Base-by-base conservation (phyloP, 768 basidiomycete species). In the Tubosaeta sp. region DNA sequence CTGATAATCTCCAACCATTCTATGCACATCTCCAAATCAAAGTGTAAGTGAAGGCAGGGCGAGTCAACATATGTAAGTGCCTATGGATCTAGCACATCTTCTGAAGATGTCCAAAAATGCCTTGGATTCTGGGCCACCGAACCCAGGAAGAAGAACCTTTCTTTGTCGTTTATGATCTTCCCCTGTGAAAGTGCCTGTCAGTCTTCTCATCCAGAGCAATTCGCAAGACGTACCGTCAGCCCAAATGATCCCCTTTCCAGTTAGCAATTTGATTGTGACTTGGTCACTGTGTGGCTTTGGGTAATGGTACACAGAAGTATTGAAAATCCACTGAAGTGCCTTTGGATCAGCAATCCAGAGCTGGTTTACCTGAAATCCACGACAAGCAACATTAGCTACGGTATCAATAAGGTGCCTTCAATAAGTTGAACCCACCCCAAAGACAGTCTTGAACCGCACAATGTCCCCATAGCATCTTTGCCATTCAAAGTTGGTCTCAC, bases 91-190 rank as follows among this genome's bases (percentile, higher is more conserved):
- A 1, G 62, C 69, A 13, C 58, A 74, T 52, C 68, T 68, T 33
- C 65, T 71, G 65, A 83, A 82, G 44, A 81, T 67, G 26, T 72
- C 67, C 7, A 82, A 69, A 52, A 78, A 80, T 1, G 80, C 71
- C 50, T 74, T 80, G 29, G 75, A 72, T 55, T 82, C 78, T 1
- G 75, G 74, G 9, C 64, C 72, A 48, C 81, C 80, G 52, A 83
- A 83, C 3, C 78, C 81, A 3, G 80, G 81, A 44, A 79, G 69
- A 72, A 82, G 75, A 19, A 80, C 71, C 55, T 72, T 81, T 52
- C 78, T 66, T 49, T 83, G 80, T 42, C 82, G 73, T 59, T 69
- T 79, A 54, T 83, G 82, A 32, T 67, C 74, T n/a, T 73, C 67
- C 2, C 74, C 67, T 69, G 43, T 6, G 42, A 46, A 37, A 6